Evolutionary conservation across 1,284 basidiomycete genomes (phyloP), one percentile per base, ranked within the genome.

Genomic region (Boletus semigastroideus): DNA sequence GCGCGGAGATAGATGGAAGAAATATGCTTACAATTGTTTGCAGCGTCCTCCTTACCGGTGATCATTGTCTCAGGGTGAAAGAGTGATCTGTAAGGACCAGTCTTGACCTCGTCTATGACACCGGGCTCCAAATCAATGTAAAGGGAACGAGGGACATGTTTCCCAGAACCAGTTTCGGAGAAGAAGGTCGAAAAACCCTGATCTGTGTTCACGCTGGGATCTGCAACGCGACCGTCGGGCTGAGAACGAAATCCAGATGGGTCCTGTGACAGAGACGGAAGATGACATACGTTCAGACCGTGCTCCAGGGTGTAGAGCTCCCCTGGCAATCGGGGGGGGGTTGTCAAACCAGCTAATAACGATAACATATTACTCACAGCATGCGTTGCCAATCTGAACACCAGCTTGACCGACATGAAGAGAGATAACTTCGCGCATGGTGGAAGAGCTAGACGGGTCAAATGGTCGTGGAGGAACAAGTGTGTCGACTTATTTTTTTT

Each of bases 11-110:
- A 49, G 51, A 19, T 30, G 57, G 19, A 49, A 57, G 16, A 43
- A 33, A 51, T 39, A 20, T 48, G 71, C 89, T 67, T 64, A 94
- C 92, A 99, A 75, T 99, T 99, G 83, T 98, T 99, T 60, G 96
- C 96, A 51, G 95, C 96, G 69, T 99, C 97, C 80, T 99, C 97
- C 81, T 99, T 99, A 64, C 97, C 97, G 54, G 90, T 94, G 73
- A 99, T 92, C 81, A 99, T 87, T 57, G 94, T 97, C 81, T 99
- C 97, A 12, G 97, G 97, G 78, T 99, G 97, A 83, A 99, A 99
- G 47, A 99, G 86, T 58, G 86, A 87, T 68, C 92, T 85, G 79
- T 98, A 99, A 53, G 87, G 86, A 61, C 97, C 97, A 51, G 86
- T 92, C 75, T 93, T 92, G 69, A 99, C 94, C 68, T 96, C 94